Conservation (phyloP, 192 early-diverging fungal genomes). For the Backusella tuberculispora region DNA sequence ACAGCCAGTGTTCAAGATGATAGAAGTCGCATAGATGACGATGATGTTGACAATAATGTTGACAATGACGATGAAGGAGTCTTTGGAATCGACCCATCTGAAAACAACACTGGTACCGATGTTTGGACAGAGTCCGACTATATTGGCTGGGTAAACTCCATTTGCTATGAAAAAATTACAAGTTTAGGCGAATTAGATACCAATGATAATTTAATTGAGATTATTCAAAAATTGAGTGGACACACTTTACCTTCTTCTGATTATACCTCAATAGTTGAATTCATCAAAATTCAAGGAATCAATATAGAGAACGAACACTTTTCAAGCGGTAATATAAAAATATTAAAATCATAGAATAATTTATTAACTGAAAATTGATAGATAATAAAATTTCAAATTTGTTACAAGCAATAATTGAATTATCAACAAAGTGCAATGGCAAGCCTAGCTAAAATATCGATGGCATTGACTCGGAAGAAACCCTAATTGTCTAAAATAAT, state of each 20-base stretch:
- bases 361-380: neutral
- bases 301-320: neutral
- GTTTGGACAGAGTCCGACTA: neutral
- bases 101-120: neutral
- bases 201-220: neutral
- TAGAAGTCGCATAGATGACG: neutral
- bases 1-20: neutral
- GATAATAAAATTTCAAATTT: neutral
- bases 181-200: neutral
- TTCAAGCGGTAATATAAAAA: neutral
- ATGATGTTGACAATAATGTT: neutral
- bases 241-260: neutral
- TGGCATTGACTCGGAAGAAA: neutral
- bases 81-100: neutral
- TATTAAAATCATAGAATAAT: no score
- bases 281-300: neutral
- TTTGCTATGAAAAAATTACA: neutral
- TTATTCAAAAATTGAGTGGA: neutral
- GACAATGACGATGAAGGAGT: neutral
- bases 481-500: neutral
- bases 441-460: neutral
- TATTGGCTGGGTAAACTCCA: neutral
- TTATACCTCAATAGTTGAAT: neutral
- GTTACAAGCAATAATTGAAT: constrained; percentile 1
- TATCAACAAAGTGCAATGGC: neutral